Evolutionary conservation across 2,329 filamentous ascomycete genomes (phyloP).

Genomic region (Rosellinia necatrix): DNA sequence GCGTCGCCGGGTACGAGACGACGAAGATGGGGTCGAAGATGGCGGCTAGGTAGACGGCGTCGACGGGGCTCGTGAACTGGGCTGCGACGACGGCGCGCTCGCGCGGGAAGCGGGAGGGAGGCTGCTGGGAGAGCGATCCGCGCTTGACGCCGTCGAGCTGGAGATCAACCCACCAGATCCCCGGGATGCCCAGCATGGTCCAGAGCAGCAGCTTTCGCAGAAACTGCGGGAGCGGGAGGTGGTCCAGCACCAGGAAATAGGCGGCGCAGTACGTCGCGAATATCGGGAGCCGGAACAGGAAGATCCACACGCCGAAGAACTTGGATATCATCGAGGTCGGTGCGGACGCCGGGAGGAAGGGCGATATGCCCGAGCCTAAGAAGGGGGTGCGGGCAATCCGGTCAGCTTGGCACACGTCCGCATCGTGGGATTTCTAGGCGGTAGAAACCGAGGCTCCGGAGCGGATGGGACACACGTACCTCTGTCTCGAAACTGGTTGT

Average conservation of each 20-base stretch:
- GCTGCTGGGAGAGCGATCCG: constrained; percentile 80
- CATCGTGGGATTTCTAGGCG: background rate
- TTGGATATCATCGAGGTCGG: constrained; percentile 66
- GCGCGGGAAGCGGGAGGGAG: constrained; percentile 74
- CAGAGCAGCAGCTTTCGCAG: constrained; percentile 85
- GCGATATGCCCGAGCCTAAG: constrained; percentile 90
- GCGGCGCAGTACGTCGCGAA: constrained; percentile 68
- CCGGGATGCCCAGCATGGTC: constrained; percentile 84
- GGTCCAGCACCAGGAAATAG: constrained; percentile 84
- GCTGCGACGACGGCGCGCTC: constrained; percentile 83
- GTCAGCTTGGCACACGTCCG: constrained; percentile 11
- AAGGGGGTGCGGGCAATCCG: background rate
- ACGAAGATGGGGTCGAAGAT: constrained; percentile 98
- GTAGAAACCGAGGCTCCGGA: no score
- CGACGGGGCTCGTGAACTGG: constrained; percentile 90
- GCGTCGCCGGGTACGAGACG: constrained; percentile 75
- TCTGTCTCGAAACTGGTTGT: constrained; percentile 88
- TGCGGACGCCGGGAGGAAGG: constrained; percentile 83
- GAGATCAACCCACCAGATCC: constrained; percentile 98
- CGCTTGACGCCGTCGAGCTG: constrained; percentile 96
- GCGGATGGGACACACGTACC: no score
- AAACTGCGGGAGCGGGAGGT: constrained; percentile 68
- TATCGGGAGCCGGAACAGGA: constrained; percentile 78
- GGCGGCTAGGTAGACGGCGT: constrained; percentile 90
- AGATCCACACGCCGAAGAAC: constrained; percentile 71